Evolutionary conservation across 352 stramenopile species (phyloP).

Genomic region (Aphanomyces astaci): DNA sequence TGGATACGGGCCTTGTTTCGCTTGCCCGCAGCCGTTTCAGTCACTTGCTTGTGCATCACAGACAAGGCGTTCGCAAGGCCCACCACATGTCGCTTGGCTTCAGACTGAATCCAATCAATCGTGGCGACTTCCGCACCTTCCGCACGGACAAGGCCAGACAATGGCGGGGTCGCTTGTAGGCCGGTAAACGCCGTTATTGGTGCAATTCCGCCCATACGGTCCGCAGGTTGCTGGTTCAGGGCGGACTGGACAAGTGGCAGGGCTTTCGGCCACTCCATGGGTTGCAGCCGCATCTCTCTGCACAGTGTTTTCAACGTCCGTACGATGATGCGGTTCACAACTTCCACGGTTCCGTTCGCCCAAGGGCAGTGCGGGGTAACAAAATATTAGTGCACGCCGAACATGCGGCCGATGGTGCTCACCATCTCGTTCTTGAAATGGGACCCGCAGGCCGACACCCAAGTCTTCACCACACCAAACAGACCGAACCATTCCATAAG

Average conservation of each 20-base stretch:
- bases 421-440: slow-evolving; percentile 33
- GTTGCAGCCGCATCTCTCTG: neutral
- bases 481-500: slow-evolving; percentile 30
- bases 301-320: slow-evolving; percentile 7
- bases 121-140: neutral
- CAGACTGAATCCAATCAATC: neutral
- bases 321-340: slow-evolving; percentile 29
- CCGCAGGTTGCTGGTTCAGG: slow-evolving; percentile 4
- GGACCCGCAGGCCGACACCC: slow-evolving; percentile 27
- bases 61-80: neutral
- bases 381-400: slow-evolving; percentile 27
- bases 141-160: slow-evolving; percentile 2
- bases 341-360: slow-evolving; percentile 31
- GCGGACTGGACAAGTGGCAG: slow-evolving; percentile 8
- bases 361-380: slow-evolving; percentile 28
- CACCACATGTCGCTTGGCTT: neutral
- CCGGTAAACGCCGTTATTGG: slow-evolving; percentile 11
- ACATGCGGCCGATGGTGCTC: neutral
- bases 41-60: neutral
- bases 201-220: slow-evolving; percentile 4
- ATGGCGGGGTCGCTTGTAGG: neutral
- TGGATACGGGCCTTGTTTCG: neutral
- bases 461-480: slow-evolving; percentile 24
- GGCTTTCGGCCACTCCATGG: neutral
- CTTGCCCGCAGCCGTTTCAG: neutral